Evolutionary conservation across 163 green algal species (phyloP).

Genomic region (Prototheca wickerhamii): DNA sequence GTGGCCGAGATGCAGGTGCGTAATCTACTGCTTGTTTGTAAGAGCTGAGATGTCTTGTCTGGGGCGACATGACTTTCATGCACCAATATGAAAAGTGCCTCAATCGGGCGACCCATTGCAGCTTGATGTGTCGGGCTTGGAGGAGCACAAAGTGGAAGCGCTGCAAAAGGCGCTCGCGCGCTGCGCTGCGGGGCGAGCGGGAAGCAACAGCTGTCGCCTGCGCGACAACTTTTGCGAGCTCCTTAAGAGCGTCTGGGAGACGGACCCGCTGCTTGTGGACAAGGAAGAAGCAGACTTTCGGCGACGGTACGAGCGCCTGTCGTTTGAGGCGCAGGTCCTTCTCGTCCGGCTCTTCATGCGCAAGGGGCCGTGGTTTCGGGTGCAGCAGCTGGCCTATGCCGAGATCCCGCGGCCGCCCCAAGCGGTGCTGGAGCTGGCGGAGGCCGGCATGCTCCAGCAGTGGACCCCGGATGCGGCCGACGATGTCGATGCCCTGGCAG

Average conservation of each 20-base stretch:
- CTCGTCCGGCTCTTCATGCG: slow-evolving; percentile 57
- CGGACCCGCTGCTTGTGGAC: neutral
- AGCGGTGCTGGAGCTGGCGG: slow-evolving; percentile 21
- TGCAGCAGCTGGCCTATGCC: slow-evolving; percentile 37
- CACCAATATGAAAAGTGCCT: too few species aligned
- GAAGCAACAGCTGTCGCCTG: neutral
- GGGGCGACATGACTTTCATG: too few species aligned
- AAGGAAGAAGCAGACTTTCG: neutral
- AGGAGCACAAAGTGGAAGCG: too few species aligned
- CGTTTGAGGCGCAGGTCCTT: slow-evolving; percentile 34
- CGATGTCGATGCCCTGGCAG: neutral
- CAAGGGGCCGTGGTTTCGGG: slow-evolving; percentile 38
- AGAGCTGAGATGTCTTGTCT: too few species aligned
- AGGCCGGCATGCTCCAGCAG: slow-evolving; percentile 15
- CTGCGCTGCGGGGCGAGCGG: neutral
- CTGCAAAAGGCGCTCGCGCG: slow-evolving; percentile 3
- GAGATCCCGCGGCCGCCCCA: slow-evolving; percentile 33
- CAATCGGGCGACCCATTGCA: too few species aligned
- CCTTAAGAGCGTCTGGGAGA: neutral
- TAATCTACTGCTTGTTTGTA: too few species aligned
- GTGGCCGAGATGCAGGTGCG: too few species aligned
- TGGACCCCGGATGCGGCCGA: neutral
- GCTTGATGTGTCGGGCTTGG: too few species aligned
- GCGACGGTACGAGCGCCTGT: slow-evolving; percentile 23
- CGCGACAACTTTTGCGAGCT: neutral